Conservation (phyloP, 164 flowering plant genomes). For the Houttuynia cordata region DNA sequence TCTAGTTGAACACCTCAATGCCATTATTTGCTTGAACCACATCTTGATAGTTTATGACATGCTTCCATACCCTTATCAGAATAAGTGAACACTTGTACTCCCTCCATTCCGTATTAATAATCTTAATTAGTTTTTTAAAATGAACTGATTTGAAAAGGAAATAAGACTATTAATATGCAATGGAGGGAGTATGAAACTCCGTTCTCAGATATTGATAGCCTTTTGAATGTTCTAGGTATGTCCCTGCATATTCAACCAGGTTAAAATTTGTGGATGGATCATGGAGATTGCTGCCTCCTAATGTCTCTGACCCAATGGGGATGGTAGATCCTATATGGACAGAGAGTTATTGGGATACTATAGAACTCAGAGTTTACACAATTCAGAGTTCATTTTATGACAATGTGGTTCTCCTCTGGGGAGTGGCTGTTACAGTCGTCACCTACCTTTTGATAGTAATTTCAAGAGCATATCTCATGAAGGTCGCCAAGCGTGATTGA, state of each 20-base stretch:
- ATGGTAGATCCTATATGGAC: constrained; percentile 82
- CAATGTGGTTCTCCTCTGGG: constrained; percentile 37
- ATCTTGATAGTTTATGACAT: neutral
- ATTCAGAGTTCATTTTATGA: constrained; percentile 52
- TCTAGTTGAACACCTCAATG: neutral
- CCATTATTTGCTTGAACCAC: neutral
- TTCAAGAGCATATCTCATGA: constrained; percentile 36
- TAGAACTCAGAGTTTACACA: constrained; percentile 52
- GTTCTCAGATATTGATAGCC: neutral
- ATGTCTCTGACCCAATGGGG: constrained; percentile 60
- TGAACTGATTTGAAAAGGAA: too few species aligned
- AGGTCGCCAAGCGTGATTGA: constrained; percentile 66
- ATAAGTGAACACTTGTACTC: too few species aligned
- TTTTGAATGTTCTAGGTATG: constrained; percentile 44
- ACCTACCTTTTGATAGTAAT: constrained; percentile 43
- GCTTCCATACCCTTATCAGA: too few species aligned
- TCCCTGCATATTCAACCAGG: constrained; percentile 92
- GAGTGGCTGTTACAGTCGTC: constrained; percentile 42
- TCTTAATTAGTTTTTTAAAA: too few species aligned
- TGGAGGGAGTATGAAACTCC: neutral
- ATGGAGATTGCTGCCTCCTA: constrained; percentile 55
- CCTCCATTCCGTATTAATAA: too few species aligned
- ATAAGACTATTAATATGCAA: too few species aligned
- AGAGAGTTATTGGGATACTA: constrained; percentile 80
- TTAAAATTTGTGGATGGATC: constrained; percentile 51